phyloP scores from a whole-genome alignment of 768 basidiomycete species.

The Coprinellus aureogranulatus region DNA sequence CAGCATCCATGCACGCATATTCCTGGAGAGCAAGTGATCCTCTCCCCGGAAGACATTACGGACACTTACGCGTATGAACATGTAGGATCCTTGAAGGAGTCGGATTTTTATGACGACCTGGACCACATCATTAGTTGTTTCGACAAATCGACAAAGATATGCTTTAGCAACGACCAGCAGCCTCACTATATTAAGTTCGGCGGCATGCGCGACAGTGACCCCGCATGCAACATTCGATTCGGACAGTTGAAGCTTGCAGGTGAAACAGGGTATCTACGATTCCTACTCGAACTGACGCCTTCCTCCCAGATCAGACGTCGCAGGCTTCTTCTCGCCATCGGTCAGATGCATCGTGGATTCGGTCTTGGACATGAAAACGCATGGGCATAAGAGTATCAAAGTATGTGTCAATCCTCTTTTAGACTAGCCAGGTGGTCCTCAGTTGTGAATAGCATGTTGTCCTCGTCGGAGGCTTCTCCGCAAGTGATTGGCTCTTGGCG shows the following conservation, averaged over 20 bases:
- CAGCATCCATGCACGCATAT: constrained; percentile 38
- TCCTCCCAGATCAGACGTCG: constrained; percentile 30
- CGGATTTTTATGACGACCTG: constrained; percentile 41
- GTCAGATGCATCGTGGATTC: constrained; percentile 33
- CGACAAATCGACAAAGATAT: constrained; percentile 46
- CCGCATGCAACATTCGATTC: constrained; percentile 37
- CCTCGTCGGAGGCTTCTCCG: constrained; percentile 58
- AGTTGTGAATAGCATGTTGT: constrained; percentile 33
- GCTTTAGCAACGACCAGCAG: constrained; percentile 39
- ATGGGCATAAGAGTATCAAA: constrained; percentile 28
- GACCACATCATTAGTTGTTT: constrained; percentile 41
- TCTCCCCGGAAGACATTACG: too few species aligned
- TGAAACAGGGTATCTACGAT: not conserved
- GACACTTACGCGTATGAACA: too few species aligned
- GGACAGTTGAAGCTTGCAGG: constrained; percentile 46
- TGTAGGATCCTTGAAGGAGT: constrained; percentile 42
- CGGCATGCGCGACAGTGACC: constrained; percentile 39
- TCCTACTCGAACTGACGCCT: not conserved
- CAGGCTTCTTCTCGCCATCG: constrained; percentile 37
- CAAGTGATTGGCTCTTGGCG: constrained; percentile 51
- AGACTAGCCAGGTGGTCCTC: too few species aligned
- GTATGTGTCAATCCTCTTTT: too few species aligned
- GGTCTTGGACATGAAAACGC: constrained; percentile 23
- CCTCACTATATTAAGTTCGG: constrained; percentile 50
- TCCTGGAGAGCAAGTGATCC: constrained; percentile 35